Conservation (phyloP, 805 yeast genomes). For the Saccharomycopsis selenospora region DNA sequence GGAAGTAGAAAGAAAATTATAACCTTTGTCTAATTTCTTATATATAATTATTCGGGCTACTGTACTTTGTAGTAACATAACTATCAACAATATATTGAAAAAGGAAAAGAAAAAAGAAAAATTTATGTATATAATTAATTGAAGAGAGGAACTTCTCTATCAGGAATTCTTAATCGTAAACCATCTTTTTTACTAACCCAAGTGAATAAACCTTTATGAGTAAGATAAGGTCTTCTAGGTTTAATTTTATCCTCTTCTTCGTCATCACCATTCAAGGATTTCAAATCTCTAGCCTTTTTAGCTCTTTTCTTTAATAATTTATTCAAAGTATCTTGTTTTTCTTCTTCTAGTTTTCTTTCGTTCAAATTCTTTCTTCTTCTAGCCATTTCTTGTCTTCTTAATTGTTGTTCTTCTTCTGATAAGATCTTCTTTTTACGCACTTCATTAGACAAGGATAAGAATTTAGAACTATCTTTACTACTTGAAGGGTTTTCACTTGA, state of each 20-base stretch:
- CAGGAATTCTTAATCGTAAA: constrained; percentile 14
- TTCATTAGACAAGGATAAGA: constrained; percentile 34
- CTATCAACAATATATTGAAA: too few species aligned
- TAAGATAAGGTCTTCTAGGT: constrained; percentile 34
- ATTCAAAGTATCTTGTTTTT: constrained; percentile 85
- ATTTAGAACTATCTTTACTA: constrained; percentile 3
- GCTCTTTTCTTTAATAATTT: constrained; percentile 81
- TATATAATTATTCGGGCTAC: too few species aligned
- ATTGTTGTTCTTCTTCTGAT: constrained; percentile 77
- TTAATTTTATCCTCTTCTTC: constrained; percentile 24
- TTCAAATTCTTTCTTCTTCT: constrained; percentile 80
- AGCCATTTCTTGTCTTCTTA: constrained; percentile 80
- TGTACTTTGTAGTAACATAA: too few species aligned
- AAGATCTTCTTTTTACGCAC: constrained; percentile 45
- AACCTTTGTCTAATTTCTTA: too few species aligned
- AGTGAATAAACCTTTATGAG: constrained; percentile 40
- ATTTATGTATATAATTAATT: too few species aligned
- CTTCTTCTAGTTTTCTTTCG: constrained; percentile 80
- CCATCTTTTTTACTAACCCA: constrained; percentile 30
- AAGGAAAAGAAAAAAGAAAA: too few species aligned
- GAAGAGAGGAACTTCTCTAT: constrained; percentile 9
- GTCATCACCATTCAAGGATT: constrained; percentile 25
- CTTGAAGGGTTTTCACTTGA: constrained; percentile 10
- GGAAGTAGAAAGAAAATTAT: too few species aligned
- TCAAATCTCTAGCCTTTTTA: constrained; percentile 48